Evolutionary conservation across 73 alveolate species (phyloP), one percentile per base, ranked within the genome.

Genomic region (Tetrahymena thermophila): DNA sequence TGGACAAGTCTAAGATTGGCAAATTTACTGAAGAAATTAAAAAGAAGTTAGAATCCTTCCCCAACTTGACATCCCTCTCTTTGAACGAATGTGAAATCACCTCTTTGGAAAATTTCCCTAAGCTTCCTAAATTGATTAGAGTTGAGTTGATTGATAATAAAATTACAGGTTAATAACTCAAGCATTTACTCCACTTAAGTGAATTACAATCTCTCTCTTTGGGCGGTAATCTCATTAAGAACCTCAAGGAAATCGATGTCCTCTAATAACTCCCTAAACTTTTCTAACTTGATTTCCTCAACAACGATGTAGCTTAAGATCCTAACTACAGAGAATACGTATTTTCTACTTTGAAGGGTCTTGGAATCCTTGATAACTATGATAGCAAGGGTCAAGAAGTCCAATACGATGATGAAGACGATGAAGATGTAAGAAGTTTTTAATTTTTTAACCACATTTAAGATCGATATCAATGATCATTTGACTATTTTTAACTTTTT

Each of bases 331-430:
- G 85, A 34, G 95, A 55, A 17, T 58, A 58, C 37, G 93, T 95
- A 35, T 94, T 94, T 35, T 84, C 43, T 35, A 55, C 85, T 43
- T 35, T 95, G 16, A 35, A 56, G 71, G 56, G 37, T 43, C 95
- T 95, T 21, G 93, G 94, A 25, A 85, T 95, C 55, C 97, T 95
- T 16, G 97, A 95, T 94, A 94, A 96, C 35, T 35, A 31, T 34
- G 96, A 95, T 84, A 35, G 85, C 83, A 93, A 95, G 38, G 97
- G 96, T n/a, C 28, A 94, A 23, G 97, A 95, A 94, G 97, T 94
- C n/a, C 44, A 37, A 38, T 56, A 55, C 25, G 94, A 58, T 25
- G 97, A 95, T 35, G 97, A 94, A 17, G 96, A 95, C 10, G 96
- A 94, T n/a, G 89, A 71, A 71, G 89, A 71, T 19, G 89, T 71